phyloP scores from a whole-genome alignment of 1,139 yeast species.

The Blastobotrys proliferans region DNA sequence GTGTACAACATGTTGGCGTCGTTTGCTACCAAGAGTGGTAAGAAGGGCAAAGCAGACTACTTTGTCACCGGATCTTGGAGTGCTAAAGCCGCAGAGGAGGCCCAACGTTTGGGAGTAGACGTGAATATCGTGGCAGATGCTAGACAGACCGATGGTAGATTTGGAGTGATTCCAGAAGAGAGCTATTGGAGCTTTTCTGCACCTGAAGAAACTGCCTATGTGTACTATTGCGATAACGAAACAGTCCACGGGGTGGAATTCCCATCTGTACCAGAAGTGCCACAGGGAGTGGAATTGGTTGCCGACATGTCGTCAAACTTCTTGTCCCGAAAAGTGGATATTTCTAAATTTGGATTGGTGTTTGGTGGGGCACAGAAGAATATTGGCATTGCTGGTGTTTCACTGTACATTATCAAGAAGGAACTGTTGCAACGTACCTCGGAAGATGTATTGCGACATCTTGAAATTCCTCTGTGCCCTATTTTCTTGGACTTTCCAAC shows the following conservation, averaged over 20 bases:
- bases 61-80: slow-evolving; percentile 94
- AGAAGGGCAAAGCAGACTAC: slow-evolving; percentile 78
- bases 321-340: slow-evolving; percentile 74
- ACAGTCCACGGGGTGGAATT: slow-evolving; percentile 95
- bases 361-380: slow-evolving; percentile 94
- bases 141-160: slow-evolving; percentile 52
- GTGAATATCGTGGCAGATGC: slow-evolving; percentile 67
- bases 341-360: slow-evolving; percentile 78
- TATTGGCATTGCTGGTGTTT: slow-evolving; percentile 92
- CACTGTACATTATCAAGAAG: slow-evolving; percentile 85
- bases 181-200: slow-evolving; percentile 52
- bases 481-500: slow-evolving; percentile 86
- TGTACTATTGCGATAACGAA: slow-evolving; percentile 92
- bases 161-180: slow-evolving; percentile 63
- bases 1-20: slow-evolving; percentile 80
- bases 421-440: slow-evolving; percentile 62
- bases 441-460: slow-evolving; percentile 54
- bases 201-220: slow-evolving; percentile 64
- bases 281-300: slow-evolving; percentile 68
- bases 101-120: slow-evolving; percentile 67
- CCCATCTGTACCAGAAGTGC: slow-evolving; percentile 51
- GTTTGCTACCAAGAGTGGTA: slow-evolving; percentile 56
- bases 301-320: slow-evolving; percentile 95
- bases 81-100: slow-evolving; percentile 81
- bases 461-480: slow-evolving; percentile 73